Base-by-base conservation (phyloP, 2,329 filamentous ascomycete species). In the Colletotrichum euphorbiae region DNA sequence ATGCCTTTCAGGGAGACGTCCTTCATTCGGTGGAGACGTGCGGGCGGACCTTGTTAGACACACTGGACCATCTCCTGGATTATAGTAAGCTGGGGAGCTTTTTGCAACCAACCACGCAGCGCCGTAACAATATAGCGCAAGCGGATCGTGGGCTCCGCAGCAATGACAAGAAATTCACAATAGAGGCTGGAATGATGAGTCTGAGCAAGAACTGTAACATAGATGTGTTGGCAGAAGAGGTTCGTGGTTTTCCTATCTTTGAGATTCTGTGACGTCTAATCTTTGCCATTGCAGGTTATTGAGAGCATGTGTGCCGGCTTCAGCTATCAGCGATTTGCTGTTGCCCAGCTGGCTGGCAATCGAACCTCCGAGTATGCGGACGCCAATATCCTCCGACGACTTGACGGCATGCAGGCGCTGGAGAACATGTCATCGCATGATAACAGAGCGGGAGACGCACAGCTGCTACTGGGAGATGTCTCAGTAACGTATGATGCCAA, bases 401-500 rank as follows among this genome's bases (percentile, higher is more conserved):
- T 62, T 15, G 71, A 72, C 43, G 64, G 66, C 21, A 70, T 73
- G 56, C 65, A 68, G 8, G 68, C 71, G 3, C 61, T 69, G 3
- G 70, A 72, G 13, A 67, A 68, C 45, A 68, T 70, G 48, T 57
- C 63, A 1, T 56, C 68, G 5, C 33, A 58, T 21, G 67, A 11
- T 1, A 62, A 45, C 9, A 57, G n/a, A 3, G 2, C 31, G 0
- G 69, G 69, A 3, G 67, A 67, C 6, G 6, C 66, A 5, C 42
- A 56, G 6, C 31, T 67, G 1, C 3, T 63, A 2, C 19, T 71
- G 6, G 71, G 71, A 2, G 52, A 69, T 6, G 73, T 86, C 3
- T 78, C 80, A 15, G 79, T 89, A 33, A 79, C 85, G 17, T 75
- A 88, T 5, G 82, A 87, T 70, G 81, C 89, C 12, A 81, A 84